These are phyloP conservation scores for Osmozyma mogii DNA, from an alignment of 805 yeast species.

Conservation along the genomic window DNA sequence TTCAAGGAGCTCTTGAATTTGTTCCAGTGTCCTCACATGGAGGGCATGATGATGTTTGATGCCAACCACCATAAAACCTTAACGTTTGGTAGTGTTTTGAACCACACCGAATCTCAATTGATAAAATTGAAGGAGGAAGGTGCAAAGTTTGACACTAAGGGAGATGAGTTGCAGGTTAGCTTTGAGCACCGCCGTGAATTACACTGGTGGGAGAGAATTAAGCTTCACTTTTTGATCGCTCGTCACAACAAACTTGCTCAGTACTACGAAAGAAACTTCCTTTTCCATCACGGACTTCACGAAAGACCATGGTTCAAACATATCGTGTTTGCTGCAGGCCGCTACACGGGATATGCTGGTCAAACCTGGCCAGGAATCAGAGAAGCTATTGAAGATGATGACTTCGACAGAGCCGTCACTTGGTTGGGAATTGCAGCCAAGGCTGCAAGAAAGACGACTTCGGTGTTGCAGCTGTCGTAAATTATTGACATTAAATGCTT, in stretches of 20 bases:
- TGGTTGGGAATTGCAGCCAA: slow-evolving; percentile 40
- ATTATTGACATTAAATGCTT: no score
- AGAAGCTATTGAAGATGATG: slow-evolving; percentile 44
- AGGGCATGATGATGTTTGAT: slow-evolving; percentile 4
- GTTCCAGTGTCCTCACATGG: slow-evolving; percentile 6
- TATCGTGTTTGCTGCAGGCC: slow-evolving; percentile 53
- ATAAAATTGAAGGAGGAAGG: slow-evolving; percentile 15
- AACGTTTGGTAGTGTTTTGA: slow-evolving; percentile 19
- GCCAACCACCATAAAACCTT: slow-evolving; percentile 4
- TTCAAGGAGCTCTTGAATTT: slow-evolving; percentile 13
- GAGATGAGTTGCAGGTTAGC: slow-evolving; percentile 20
- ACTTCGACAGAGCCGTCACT: slow-evolving; percentile 35
- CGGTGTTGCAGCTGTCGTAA: no score
- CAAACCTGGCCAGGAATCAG: slow-evolving; percentile 51
- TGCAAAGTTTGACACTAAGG: slow-evolving; percentile 19
- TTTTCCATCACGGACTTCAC: slow-evolving; percentile 38
- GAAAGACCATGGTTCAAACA: slow-evolving; percentile 58
- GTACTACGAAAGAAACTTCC: slow-evolving; percentile 49
- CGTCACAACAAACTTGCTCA: slow-evolving; percentile 30
- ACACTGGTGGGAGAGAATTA: slow-evolving; percentile 26
- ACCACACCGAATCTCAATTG: slow-evolving; percentile 19
- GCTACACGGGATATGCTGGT: slow-evolving; percentile 41
- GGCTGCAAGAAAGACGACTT: no score
- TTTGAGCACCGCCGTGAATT: slow-evolving; percentile 24
- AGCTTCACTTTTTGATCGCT: slow-evolving; percentile 22